Conservation (phyloP, 495 filamentous ascomycete species). For the Zalerion maritima region DNA sequence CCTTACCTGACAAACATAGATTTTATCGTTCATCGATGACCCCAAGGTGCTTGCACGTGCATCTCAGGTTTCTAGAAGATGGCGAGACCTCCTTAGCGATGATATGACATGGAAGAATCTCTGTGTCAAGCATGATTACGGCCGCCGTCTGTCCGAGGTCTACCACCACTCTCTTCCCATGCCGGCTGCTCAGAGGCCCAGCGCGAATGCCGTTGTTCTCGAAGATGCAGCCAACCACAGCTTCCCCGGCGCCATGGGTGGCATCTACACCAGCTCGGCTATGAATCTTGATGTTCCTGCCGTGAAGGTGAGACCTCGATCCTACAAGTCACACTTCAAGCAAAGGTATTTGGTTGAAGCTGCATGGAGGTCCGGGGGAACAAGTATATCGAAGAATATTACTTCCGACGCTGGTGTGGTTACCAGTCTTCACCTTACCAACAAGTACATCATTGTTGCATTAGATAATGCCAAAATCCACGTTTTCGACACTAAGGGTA, state of each 20-base stretch:
- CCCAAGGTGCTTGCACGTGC: slow-evolving; percentile 81
- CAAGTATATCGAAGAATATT: slow-evolving; percentile 64
- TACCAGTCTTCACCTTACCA: slow-evolving; percentile 83
- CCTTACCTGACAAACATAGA: slow-evolving; percentile 32
- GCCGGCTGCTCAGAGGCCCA: no score
- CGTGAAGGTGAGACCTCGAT: slow-evolving; percentile 36
- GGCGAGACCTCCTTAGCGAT: slow-evolving; percentile 85
- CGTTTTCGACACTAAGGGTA: slow-evolving; percentile 85
- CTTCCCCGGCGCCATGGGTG: slow-evolving; percentile 24
- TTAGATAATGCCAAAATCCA: slow-evolving; percentile 98
- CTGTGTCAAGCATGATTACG: slow-evolving; percentile 84
- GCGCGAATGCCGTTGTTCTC: no score
- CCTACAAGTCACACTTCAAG: slow-evolving; percentile 94
- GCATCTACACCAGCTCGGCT: slow-evolving; percentile 22
- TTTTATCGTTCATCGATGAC: slow-evolving; percentile 89
- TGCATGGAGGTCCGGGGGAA: slow-evolving; percentile 84
- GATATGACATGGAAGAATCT: slow-evolving; percentile 97
- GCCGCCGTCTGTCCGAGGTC: slow-evolving; percentile 39
- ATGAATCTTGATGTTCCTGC: slow-evolving; percentile 12
- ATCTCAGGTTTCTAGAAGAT: slow-evolving; percentile 82
- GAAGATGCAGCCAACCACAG: slow-evolving; percentile 18
- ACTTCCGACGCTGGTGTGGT: slow-evolving; percentile 94
- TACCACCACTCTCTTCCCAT: no score
- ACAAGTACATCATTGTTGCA: slow-evolving; percentile 93
- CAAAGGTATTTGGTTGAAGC: slow-evolving; percentile 94